Percentiles rank a stretch among this genome's conserved stretches.
Conservation (phyloP, 2,329 filamentous ascomycete species). For the Byssoonygena ceratinophila region DNA sequence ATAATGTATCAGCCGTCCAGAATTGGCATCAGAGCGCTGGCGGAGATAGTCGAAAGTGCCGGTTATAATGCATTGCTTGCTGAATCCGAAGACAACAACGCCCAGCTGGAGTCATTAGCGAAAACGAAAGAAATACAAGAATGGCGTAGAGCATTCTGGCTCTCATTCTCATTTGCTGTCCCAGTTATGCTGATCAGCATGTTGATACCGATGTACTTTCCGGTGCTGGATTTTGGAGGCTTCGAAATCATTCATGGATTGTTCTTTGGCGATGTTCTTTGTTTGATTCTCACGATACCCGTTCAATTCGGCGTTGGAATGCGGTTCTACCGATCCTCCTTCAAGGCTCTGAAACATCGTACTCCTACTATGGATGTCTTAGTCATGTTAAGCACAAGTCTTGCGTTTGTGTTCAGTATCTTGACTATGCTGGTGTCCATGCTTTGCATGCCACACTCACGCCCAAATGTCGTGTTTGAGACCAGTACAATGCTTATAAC, state of each 20-base stretch:
- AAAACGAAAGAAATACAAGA: slow-evolving; percentile 95
- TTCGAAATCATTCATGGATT: slow-evolving; percentile 59
- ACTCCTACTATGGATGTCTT: slow-evolving; percentile 97
- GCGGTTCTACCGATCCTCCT: slow-evolving; percentile 89
- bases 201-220: slow-evolving; percentile 79
- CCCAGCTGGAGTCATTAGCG: slow-evolving; percentile 85
- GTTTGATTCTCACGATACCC: slow-evolving; percentile 73
- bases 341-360: slow-evolving; percentile 78
- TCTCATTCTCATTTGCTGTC: slow-evolving; percentile 69
- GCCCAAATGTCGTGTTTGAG: slow-evolving; percentile 85
- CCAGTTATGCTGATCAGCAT: slow-evolving; percentile 90
- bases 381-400: slow-evolving; percentile 83
- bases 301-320: slow-evolving; percentile 94
- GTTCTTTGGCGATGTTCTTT: slow-evolving; percentile 79
- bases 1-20: slow-evolving; percentile 61
- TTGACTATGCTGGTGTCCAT: slow-evolving; percentile 78
- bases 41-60: slow-evolving; percentile 67
- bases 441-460: slow-evolving; percentile 59
- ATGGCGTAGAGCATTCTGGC: slow-evolving; percentile 71
- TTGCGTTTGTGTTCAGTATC: slow-evolving; percentile 91
- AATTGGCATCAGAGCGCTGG: slow-evolving; percentile 69
- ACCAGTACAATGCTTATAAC: slow-evolving; percentile 98
- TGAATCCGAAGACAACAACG: slow-evolving; percentile 90
- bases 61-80: slow-evolving; percentile 84
- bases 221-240: slow-evolving; percentile 64